Base-by-base conservation (phyloP, 1,284 basidiomycete genomes). In the Cryptococcus wingfieldii region DNA sequence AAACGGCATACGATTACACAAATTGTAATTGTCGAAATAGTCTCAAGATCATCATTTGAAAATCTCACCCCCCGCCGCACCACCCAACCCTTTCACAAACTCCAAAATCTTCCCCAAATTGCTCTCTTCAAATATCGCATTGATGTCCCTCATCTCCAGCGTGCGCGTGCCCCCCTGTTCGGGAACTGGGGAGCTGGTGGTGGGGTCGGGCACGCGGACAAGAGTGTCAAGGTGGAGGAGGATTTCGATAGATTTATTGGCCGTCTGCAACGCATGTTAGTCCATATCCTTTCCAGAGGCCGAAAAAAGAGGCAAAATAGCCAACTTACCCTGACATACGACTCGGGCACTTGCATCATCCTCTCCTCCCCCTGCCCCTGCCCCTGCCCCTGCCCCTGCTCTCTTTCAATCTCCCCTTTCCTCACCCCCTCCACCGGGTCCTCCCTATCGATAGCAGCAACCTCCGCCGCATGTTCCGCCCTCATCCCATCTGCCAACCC, bases 311-410 rank as follows among this genome's bases (percentile, higher is more conserved):
- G 44, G 10, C 31, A 10, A 10, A 10, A 10, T 1, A 31, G 10
- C 2, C 5, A 23, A 77, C 83, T 62, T 55, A 88, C 91, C 91
- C 83, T 92, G 89, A 66, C 94, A 47, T 51, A 51, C 13, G 52
- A 28, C 5, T 54, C 56, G 37, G 57, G 39, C 37, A 55, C 16
- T 18, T 51, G n/a, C 28, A 41, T 31, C 27, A 25, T 38, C 38
- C 23, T 39, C 28, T 18, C 19, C 38, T 31, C 28, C 43, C 18
- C 34, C 50, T 18, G 23, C 28, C 38, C 25, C 41, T 44, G 1
- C 28, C 38, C 25, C 41, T 44, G 1, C 47, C 18, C 10, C 41
- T 27, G 27, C 51, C 42, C 8, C 49, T 34, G 34, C 47, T 16
- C 38, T 41, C 51, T 47, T 50, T 16, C 42, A 37, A 5, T 53